Base-by-base conservation (phyloP, 2,329 filamentous ascomycete genomes). In the Ceratocystis destructans region DNA sequence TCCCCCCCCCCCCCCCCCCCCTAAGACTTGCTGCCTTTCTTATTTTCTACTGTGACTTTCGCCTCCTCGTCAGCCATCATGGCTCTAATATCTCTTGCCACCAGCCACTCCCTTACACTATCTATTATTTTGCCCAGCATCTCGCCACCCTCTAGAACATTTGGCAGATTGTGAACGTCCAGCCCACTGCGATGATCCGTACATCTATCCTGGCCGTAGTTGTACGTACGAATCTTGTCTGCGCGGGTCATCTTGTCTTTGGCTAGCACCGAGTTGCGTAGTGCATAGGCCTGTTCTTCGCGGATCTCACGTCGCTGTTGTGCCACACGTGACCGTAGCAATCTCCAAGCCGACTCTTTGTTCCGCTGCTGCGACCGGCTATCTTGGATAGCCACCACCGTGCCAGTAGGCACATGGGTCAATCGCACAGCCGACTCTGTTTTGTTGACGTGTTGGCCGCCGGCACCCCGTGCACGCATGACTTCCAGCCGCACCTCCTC, bases 401-500 rank as follows among this genome's bases (percentile, higher is more conserved):
- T 94, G 57, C 88, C 89, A 0, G 91, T 96, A 1, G 94, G 94
- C 5, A 88, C 76, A 77, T 99, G 94, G 1, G 92, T 97, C 72
- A 99, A 80, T 8, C 94, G 87, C 69, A 99, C 89, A 2, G 94
- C 94, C 37, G 90, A 96, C 77, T 99, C 94, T 0, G 94, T 99
- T 75, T 93, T 96, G 78, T 99, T 99, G 73, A 99, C 94, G 76
- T 99, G 94, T 78, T 99, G 94, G 0, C 94, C 94, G 41, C 94
- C 94, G 0, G 94, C 93, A 68, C 94, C 94, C 59, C 90, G 81
- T 0, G 94, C 91, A 17, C 92, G 83, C 92, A 97, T 96, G 68
- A 91, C 90, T 73, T 99, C 94, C 22, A 84, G 80, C 64, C 82
- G 82, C 28, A 99, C 90, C 68, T 99, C 93, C 68, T 85, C 82